A percentile compares a stretch with the other conserved stretches of the same genome.
phyloP scores from a whole-genome alignment of 1,284 basidiomycete genomes.

The Cryptococcus sp. region DNA sequence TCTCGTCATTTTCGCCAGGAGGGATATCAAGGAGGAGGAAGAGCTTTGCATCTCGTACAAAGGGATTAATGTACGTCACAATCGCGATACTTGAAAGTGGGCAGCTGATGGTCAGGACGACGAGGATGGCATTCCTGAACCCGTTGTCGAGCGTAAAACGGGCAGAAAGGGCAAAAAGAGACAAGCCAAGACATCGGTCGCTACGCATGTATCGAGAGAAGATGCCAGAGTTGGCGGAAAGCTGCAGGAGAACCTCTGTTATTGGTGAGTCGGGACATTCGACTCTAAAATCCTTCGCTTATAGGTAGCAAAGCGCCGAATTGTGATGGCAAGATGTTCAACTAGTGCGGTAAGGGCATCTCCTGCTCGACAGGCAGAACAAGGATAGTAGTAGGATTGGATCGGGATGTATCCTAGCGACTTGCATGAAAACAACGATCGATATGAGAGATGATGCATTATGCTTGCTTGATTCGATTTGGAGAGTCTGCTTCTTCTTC shows the following conservation, averaged over 20 bases:
- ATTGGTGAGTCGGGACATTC: slow-evolving; percentile 4
- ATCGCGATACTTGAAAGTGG: background rate
- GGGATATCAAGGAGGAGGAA: slow-evolving; percentile 60
- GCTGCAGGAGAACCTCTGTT: slow-evolving; percentile 3
- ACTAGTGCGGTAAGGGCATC: too few species aligned
- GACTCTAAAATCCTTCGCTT: background rate
- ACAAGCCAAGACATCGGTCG: slow-evolving; percentile 16
- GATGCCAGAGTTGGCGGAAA: slow-evolving; percentile 1
- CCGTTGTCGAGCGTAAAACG: background rate
- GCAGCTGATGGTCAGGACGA: background rate
- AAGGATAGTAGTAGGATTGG: too few species aligned
- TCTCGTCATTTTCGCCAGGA: slow-evolving; percentile 63
- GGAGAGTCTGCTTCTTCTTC: too few species aligned
- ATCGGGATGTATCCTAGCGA: too few species aligned
- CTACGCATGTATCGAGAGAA: slow-evolving; percentile 12
- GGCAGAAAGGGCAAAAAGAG: slow-evolving; percentile 9
- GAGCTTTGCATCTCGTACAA: slow-evolving; percentile 78
- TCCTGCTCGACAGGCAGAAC: too few species aligned
- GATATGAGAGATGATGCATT: too few species aligned
- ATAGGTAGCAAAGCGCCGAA: slow-evolving; percentile 15
- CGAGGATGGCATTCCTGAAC: slow-evolving; percentile 7
- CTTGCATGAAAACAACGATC: too few species aligned
- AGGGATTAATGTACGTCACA: slow-evolving; percentile 48
- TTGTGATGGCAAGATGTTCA: slow-evolving; percentile 28
- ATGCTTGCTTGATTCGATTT: too few species aligned